A percentile compares a stretch with the other conserved stretches of the same genome.
These are phyloP conservation scores for Leucosporidium creatinivorum DNA, from an alignment of 768 basidiomycete genomes.

Conservation along the genomic window DNA sequence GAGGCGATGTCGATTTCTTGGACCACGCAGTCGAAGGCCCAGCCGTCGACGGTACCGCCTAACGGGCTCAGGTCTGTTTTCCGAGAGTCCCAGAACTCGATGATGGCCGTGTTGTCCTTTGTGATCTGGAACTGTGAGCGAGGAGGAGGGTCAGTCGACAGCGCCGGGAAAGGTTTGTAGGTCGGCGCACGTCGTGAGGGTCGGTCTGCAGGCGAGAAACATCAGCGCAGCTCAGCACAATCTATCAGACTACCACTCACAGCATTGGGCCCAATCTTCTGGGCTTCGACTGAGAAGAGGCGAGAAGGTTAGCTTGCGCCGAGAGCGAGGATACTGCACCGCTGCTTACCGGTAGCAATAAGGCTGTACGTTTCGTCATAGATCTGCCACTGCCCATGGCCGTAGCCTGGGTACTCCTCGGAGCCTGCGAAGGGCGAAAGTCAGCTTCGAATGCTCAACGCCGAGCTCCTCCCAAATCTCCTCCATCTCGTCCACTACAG, in stretches of 20 bases:
- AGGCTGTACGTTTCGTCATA: too few species aligned
- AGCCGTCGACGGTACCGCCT: constrained; percentile 21
- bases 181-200: neutral
- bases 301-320: neutral
- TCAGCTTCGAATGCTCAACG: too few species aligned
- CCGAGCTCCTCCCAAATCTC: too few species aligned
- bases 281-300: constrained; percentile 15
- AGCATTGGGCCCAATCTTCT: constrained; percentile 20
- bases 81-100: constrained; percentile 18
- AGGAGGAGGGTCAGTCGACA: constrained; percentile 6
- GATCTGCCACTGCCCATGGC: neutral
- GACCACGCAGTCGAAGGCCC: constrained; percentile 26
- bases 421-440: neutral
- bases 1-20: constrained; percentile 37
- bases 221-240: neutral
- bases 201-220: neutral
- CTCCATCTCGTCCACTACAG: too few species aligned
- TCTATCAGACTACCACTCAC: neutral
- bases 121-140: constrained; percentile 6
- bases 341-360: too few species aligned
- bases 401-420: neutral
- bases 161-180: constrained; percentile 1
- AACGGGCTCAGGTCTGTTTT: constrained; percentile 17
- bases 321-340: neutral
- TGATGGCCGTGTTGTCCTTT: constrained; percentile 33